These are phyloP conservation scores for Nicotiana knightiana DNA, from an alignment of 257 asterid species.

Conservation along the genomic window DNA sequence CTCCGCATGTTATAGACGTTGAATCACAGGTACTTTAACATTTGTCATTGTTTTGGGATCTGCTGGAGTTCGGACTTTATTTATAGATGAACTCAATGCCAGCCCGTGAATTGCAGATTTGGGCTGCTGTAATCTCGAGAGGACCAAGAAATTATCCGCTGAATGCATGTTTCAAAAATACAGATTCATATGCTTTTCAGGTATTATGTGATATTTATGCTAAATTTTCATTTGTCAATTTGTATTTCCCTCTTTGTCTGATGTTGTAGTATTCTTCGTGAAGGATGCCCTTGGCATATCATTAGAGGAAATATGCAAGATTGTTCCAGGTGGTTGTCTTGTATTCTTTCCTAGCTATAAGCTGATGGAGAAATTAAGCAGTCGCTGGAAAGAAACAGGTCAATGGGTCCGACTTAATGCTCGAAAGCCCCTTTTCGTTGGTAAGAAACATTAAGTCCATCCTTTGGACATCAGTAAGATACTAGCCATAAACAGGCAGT, in stretches of 20 bases:
- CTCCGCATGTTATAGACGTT: constrained; percentile 88
- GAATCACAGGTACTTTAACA: constrained; percentile 64
- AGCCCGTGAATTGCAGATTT: constrained; percentile 45
- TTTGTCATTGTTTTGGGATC: background rate
- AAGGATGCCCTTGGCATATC: constrained; percentile 86
- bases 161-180: constrained; percentile 87
- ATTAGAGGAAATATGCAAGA: constrained; percentile 78
- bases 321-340: constrained; percentile 91
- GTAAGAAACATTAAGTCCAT: constrained; percentile 38
- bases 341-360: constrained; percentile 97
- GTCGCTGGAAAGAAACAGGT: constrained; percentile 90
- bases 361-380: constrained; percentile 74
- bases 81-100: constrained; percentile 3
- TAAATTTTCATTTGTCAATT: background rate
- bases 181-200: constrained; percentile 85
- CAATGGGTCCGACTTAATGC: constrained; percentile 87
- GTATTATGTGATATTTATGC: constrained; percentile 31
- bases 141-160: constrained; percentile 86
- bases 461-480: constrained; percentile 1
- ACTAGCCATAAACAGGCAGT: background rate
- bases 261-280: constrained; percentile 22
- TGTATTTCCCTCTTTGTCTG: constrained; percentile 11
- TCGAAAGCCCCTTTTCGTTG: constrained; percentile 67
- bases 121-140: constrained; percentile 79
- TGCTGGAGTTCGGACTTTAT: constrained; percentile 11